Base-by-base conservation (phyloP, 257 asterid species). In the Gentiana macrophylla region DNA sequence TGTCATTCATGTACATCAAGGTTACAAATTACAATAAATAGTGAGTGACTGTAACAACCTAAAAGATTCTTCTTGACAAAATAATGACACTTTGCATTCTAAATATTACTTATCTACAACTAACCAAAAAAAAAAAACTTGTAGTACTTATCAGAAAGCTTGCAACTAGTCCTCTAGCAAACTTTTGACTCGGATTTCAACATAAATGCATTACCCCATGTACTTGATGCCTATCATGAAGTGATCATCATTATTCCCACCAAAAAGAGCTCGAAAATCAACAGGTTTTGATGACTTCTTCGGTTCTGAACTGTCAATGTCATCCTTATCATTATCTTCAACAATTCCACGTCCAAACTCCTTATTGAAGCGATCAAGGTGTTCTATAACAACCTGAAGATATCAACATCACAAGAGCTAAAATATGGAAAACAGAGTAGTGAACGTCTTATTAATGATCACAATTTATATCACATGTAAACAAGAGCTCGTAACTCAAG, bases 141-240 rank as follows among this genome's bases (percentile, higher is more conserved):
- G 24, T 24, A 24, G 24, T 24, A 24, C 24, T 24, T 24, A 24
- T 24, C 24, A 24, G 24, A 24, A 24, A 24, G 24, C 24, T 24
- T 24, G 24, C 24, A 24, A 24, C 24, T 24, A 24, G 24, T 24
- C 24, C 24, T 24, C 49, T n/a, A 37, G 6, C 24, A 56, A 8
- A 32, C 24, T 32, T 0, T 37, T 7, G 37, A 37, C 9, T 10
- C 32, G 52, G 5, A 38, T 5, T 32, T 57, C 12, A 38, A 5
- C 46, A 47, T 50, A 49, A 53, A 64, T 67, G 64, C 52, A 64
- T 61, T 76, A 91, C 98, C 88, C 81, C 65, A 94, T 79, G 67
- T 77, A 84, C 74, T 91, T 87, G 55, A 91, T 36, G 64, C 95
- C 96, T 37, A 91, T 59, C 94, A 83, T 76, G 73, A 91, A 91